Evolutionary conservation across 2,329 filamentous ascomycete species (phyloP).

Genomic region (Botrytis aclada): DNA sequence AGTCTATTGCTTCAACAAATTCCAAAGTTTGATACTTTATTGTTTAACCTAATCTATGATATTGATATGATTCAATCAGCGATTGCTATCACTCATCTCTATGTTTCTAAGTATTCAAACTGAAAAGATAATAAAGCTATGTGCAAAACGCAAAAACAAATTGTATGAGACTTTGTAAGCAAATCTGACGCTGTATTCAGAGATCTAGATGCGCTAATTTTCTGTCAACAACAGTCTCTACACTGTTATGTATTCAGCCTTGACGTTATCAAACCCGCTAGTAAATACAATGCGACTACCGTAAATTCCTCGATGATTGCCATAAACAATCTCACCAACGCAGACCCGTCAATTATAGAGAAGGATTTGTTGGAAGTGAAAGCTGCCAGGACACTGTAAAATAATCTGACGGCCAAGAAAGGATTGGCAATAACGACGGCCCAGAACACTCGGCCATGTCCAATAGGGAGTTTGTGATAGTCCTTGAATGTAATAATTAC

Average conservation of each 20-base stretch:
- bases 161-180: neutral
- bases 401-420: slow-evolving; percentile 35
- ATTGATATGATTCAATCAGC: neutral
- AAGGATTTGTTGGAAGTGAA: slow-evolving; percentile 33
- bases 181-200: neutral
- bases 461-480: slow-evolving; percentile 29
- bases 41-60: neutral
- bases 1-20: accelerated
- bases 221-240: neutral
- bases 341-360: slow-evolving; percentile 29
- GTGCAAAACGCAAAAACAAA: neutral
- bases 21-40: neutral
- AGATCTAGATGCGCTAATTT: neutral
- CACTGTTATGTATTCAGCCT: neutral
- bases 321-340: slow-evolving; percentile 36
- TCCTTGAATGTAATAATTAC: slow-evolving; percentile 30
- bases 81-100: neutral
- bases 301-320: slow-evolving; percentile 36
- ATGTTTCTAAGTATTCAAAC: neutral
- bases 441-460: slow-evolving; percentile 35
- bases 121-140: neutral
- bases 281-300: slow-evolving; percentile 35
- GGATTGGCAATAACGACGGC: slow-evolving; percentile 35
- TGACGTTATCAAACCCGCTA: slow-evolving; percentile 22
- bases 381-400: slow-evolving; percentile 36